Evolutionary conservation across 2,329 filamentous ascomycete genomes (phyloP).

Genomic region (Aureobasidium vineae): DNA sequence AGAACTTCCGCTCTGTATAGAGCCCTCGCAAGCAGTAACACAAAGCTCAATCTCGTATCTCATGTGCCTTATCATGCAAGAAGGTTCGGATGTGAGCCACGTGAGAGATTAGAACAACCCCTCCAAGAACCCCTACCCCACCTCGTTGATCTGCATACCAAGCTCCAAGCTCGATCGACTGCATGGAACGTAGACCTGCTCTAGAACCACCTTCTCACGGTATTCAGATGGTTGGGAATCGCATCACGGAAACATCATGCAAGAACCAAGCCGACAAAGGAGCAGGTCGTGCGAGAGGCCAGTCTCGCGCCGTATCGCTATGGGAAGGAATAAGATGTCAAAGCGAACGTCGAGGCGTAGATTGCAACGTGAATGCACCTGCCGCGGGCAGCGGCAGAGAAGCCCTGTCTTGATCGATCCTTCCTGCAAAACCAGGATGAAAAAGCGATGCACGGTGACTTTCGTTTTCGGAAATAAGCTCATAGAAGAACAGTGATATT

Average conservation of each 20-base stretch:
- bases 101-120: not conserved
- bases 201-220: not conserved
- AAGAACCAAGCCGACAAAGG: not conserved
- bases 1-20: not conserved
- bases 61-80: not conserved
- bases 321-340: not conserved
- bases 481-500: not conserved
- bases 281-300: not conserved
- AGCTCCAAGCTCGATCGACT: not conserved
- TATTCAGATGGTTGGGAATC: not conserved
- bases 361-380: not conserved
- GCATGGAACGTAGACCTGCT: not conserved
- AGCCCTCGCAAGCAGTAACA: not conserved
- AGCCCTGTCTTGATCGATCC: not conserved
- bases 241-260: not conserved
- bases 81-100: not conserved
- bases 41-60: not conserved
- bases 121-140: constrained; percentile 16
- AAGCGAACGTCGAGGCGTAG: constrained; percentile 11
- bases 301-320: not conserved
- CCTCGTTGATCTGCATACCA: constrained; percentile 9
- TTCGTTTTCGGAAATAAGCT: not conserved
- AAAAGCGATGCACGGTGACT: not conserved
- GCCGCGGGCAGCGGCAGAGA: constrained; percentile 5
- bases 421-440: not conserved